These are phyloP conservation scores for Cymodocea nodosa DNA, from an alignment of 116 monocot species.

Conservation along the genomic window DNA sequence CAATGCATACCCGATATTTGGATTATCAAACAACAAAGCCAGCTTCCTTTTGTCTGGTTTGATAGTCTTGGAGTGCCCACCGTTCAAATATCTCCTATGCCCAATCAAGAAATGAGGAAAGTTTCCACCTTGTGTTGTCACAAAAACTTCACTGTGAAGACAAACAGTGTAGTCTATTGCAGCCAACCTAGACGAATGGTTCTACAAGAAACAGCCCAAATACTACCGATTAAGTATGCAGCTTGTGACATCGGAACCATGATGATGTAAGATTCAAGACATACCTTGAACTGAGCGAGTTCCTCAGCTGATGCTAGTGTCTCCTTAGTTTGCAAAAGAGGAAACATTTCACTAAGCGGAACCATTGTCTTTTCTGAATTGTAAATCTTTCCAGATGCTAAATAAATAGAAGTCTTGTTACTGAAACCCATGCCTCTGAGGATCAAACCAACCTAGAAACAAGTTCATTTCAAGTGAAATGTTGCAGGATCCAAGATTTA, in stretches of 20 bases:
- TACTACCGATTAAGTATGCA: background rate
- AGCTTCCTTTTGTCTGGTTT: slow-evolving; percentile 88
- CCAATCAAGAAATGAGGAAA: slow-evolving; percentile 87
- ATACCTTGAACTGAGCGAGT: slow-evolving; percentile 82
- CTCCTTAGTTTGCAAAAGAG: slow-evolving; percentile 85
- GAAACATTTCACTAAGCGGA: slow-evolving; percentile 92
- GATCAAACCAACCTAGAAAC: slow-evolving; percentile 77
- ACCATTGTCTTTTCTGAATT: slow-evolving; percentile 64
- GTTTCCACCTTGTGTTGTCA: slow-evolving; percentile 92
- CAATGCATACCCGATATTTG: slow-evolving; percentile 53
- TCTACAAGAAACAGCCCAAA: slow-evolving; percentile 23
- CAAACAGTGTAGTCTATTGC: slow-evolving; percentile 87
- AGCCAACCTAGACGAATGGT: slow-evolving; percentile 86
- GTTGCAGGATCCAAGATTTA: too few species aligned
- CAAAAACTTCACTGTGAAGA: slow-evolving; percentile 85
- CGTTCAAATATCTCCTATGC: slow-evolving; percentile 67
- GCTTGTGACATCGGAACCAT: too few species aligned
- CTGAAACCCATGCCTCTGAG: slow-evolving; percentile 90
- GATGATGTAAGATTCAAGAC: background rate
- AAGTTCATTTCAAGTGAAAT: too few species aligned
- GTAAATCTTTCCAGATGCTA: slow-evolving; percentile 93
- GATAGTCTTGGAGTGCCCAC: slow-evolving; percentile 81
- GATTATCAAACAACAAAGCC: slow-evolving; percentile 66
- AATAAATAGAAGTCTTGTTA: slow-evolving; percentile 69
- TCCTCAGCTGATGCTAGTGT: slow-evolving; percentile 73